Evolutionary conservation across 2,329 filamentous ascomycete genomes (phyloP), one percentile per base, ranked within the genome.

Genomic region (Achaetomium macrosporum): DNA sequence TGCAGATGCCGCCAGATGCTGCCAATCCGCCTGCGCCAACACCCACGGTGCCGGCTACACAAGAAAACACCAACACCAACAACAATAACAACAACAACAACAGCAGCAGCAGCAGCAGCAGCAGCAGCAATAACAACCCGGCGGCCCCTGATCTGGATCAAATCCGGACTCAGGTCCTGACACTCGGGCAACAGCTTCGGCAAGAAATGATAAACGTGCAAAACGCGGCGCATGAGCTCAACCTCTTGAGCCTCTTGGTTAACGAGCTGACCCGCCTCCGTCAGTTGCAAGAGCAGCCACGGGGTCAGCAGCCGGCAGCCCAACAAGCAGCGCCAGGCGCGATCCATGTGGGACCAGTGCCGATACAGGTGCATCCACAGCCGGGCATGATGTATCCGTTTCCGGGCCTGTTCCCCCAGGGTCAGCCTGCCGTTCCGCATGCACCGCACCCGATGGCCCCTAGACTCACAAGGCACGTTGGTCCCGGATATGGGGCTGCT

Each of bases 111-210:
- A 31, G 12, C 30, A 31, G 30, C 30, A 31, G 7, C 30, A 31
- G 12, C 30, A 39, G 58, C 42, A 53, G 42, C 51, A 42, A 25
- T 53, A 59, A 46, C 48, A 56, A 58, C 55, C n/a, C 45, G 3
- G 29, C 43, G 3, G 29, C 54, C 10, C 39, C 50, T 8, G 55
- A 51, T 8, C 57, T 65, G 6, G 64, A 68, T 41, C 72, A 75
- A 2, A 76, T 87, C 25, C 76, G 81, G 46, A 69, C 72, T 13
- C 81, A 89, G 51, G 71, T 93, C 33, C 73, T 78, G 33, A 78
- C 84, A 39, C 76, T 89, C 13, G 85, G 90, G 59, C 78, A 84
- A 50, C 80, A 87, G 50, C 75, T 93, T 20, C 75, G 84, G 59
- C 79, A 82, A 51, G 86, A 91, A 63, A 76, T 88, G 33, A 75